These are phyloP conservation scores for Sclerotinia nivalis DNA, from an alignment of 2,329 filamentous ascomycete species.

Conservation along the genomic window DNA sequence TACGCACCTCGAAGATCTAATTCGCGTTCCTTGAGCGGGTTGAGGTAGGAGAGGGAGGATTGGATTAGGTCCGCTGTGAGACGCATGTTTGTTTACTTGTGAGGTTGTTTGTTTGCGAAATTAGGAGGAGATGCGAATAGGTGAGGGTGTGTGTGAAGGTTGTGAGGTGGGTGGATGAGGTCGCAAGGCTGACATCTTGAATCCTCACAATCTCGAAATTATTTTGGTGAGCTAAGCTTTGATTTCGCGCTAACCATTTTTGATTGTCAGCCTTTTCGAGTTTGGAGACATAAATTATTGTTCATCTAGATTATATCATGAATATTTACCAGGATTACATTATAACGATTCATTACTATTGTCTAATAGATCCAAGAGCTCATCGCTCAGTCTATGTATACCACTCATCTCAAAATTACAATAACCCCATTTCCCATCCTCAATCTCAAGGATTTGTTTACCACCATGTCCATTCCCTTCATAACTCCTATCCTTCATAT, in stretches of 20 bases:
- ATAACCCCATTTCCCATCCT: background rate
- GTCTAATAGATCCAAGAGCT: slow-evolving; percentile 1
- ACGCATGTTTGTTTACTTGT: slow-evolving; percentile 62
- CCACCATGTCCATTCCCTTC: slow-evolving; percentile 23
- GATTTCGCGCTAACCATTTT: slow-evolving; percentile 9
- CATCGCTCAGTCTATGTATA: slow-evolving; percentile 7
- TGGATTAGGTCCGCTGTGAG: slow-evolving; percentile 94
- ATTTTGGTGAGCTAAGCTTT: slow-evolving; percentile 17
- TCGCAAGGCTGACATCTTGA: slow-evolving; percentile 15
- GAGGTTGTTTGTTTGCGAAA: slow-evolving; percentile 13
- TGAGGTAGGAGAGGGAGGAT: slow-evolving; percentile 95
- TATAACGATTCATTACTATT: background rate
- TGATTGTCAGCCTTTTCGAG: slow-evolving; percentile 9
- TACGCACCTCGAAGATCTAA: slow-evolving; percentile 97
- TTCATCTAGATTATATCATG: background rate
- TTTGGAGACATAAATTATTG: background rate
- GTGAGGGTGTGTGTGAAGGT: background rate
- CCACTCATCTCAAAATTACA: slow-evolving; percentile 10
- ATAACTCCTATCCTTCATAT: slow-evolving; percentile 25
- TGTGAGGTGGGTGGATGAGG: background rate
- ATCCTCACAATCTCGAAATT: slow-evolving; percentile 15
- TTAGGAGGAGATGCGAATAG: background rate
- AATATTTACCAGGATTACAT: background rate
- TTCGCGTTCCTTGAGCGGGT: slow-evolving; percentile 97
- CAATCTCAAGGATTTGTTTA: background rate